Base-by-base conservation (phyloP, 1,139 yeast species). In the Chernovozyma aurita region DNA sequence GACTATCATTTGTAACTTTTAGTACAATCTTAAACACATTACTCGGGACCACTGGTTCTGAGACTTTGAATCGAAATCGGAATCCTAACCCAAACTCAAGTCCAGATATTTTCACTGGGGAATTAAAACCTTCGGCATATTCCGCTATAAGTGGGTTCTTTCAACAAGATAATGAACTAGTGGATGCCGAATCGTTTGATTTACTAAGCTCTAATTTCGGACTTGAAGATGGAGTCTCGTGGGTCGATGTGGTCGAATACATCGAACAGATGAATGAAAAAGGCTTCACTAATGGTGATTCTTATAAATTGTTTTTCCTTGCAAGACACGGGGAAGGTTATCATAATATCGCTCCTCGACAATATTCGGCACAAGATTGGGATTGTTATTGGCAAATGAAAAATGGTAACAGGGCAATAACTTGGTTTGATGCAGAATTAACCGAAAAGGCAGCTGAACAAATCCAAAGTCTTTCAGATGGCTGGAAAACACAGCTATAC, bases 321-420 rank as follows among this genome's bases (percentile, higher is more conserved):
- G 70, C 63, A 31, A 55, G 73, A 42, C 73, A 67, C 39, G 71
- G 70, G 6, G 63, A 65, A 47, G 73, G 70, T 1, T 62, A 45
- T 42, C 73, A 67, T 40, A 67, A 67, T 38, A 52, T 57, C 17
- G 70, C 63, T 0, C 56, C 56, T 2, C 17, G 28, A 1, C 33
- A 39, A 18, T 58, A 49, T 34, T 33, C 43, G 22, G 16, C 35
- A 3, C 35, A 42, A 0, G 57, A 57, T 3, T 66, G 71, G 72
- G 37, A 35, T 5, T 65, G 73, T 41, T 50, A 51, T 35, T 63
- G 63, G 59, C 60, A 59, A 30, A 42, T 45, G 11, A 42, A 49
- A 30, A 49, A 55, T 32, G 71, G 72, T 3, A 53, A 59, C 38
- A 61, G 54, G 4, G 50, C 49, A 3, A 43, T 53, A 4, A 56